Conservation (phyloP, 2,329 filamentous ascomycete genomes). For the Trichophyton benhamiae region DNA sequence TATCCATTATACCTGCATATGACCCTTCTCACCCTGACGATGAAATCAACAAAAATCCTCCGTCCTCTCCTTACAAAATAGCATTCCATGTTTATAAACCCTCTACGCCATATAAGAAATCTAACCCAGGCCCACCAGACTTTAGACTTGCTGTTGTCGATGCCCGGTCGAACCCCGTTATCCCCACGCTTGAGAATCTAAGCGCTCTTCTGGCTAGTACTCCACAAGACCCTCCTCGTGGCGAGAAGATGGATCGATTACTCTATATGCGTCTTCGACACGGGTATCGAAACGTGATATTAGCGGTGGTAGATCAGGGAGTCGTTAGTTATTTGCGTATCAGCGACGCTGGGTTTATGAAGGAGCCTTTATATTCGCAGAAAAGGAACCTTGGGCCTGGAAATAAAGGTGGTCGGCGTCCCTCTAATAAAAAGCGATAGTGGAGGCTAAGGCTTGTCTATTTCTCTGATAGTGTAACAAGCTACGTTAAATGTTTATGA, state of each 20-base stretch:
- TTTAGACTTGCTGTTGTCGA: slow-evolving; percentile 76
- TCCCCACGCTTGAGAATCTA: slow-evolving; percentile 65
- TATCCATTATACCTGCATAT: slow-evolving; percentile 62
- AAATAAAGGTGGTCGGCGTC: slow-evolving; percentile 18
- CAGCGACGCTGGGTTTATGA: slow-evolving; percentile 65
- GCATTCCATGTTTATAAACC: slow-evolving; percentile 77
- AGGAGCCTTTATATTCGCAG: slow-evolving; percentile 56
- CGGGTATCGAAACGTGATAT: slow-evolving; percentile 67
- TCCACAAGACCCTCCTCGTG: slow-evolving; percentile 51
- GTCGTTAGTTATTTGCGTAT: slow-evolving; percentile 78
- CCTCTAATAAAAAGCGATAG: neutral
- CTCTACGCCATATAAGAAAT: slow-evolving; percentile 59
- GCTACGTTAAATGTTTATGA: neutral
- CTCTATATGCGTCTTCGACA: slow-evolving; percentile 72
- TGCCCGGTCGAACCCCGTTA: slow-evolving; percentile 50
- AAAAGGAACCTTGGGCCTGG: slow-evolving; percentile 19
- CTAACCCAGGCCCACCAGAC: slow-evolving; percentile 63
- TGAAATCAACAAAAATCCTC: slow-evolving; percentile 15
- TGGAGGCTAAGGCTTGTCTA: neutral
- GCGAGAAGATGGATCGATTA: slow-evolving; percentile 37
- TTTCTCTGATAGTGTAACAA: neutral
- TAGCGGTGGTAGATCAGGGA: slow-evolving; percentile 83
- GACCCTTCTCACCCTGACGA: slow-evolving; percentile 38
- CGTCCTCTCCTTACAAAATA: slow-evolving; percentile 48
- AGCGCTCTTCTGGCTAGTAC: slow-evolving; percentile 58